Evolutionary conservation across 495 filamentous ascomycete genomes (phyloP), one percentile per base, ranked within the genome.

Genomic region (Parachaetomium inaequale): DNA sequence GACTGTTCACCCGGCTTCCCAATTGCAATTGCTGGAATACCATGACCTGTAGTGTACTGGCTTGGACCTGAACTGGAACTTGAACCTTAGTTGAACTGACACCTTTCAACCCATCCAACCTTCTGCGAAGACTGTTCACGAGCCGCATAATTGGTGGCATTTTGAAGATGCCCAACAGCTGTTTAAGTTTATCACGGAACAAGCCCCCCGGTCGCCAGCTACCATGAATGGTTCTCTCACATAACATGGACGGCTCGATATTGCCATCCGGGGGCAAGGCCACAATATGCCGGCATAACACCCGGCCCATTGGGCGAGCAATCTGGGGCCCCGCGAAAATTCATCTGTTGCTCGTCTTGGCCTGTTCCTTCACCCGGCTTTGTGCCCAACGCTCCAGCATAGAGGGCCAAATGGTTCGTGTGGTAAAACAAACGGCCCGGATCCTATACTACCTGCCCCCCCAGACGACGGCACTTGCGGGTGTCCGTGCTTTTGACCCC

Each of bases 401-500:
- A n/a, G 25, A 21, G n/a, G n/a, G n/a, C n/a, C n/a, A n/a, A n/a
- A n/a, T n/a, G n/a, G n/a, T n/a, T 28, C 58, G 55, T 15, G 25
- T 36, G 49, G 56, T 59, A 40, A 19, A 51, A 1, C 15, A 63
- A 29, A 42, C 70, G 66, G 68, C 28, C 70, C 66, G 63, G 64
- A 63, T 69, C 58, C 65, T 67, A 68, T 68, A 70, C 64, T 59
- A 53, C 25, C 34, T 42, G 43, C 36, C 53, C 43, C 59, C 64
- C 62, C 62, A 45, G 17, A 49, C 46, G 62, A 15, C 69, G 69
- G 69, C 69, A 71, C 64, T 69, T 66, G 34, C 10, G n/a, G 34
- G 4, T 36, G 36, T 40, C 59, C 64, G 11, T 10, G 23, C n/a
- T n/a, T n/a, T n/a, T 47, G 8, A 17, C 36, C n/a, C n/a, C 12